Conservation (phyloP, 202 grass and related monocot species). For the Schoenoplectus tabernaemontani region DNA sequence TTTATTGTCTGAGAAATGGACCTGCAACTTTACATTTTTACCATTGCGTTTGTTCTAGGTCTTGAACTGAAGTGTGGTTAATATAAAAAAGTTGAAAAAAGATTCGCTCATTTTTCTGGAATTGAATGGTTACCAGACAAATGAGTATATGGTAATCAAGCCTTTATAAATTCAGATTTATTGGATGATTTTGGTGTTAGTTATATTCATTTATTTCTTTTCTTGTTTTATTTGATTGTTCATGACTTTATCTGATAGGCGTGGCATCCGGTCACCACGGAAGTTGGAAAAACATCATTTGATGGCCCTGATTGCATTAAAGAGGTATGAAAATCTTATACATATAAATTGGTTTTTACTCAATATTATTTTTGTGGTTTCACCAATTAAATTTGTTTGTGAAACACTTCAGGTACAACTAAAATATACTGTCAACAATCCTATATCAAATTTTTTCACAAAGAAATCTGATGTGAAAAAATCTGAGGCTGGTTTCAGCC, state of each 20-base stretch:
- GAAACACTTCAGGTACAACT: conserved; percentile 35
- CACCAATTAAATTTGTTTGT: background rate
- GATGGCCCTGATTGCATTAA: conserved; percentile 76
- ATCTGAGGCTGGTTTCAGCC: conserved; percentile 4
- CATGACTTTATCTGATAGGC: conserved; percentile 30
- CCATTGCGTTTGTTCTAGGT: background rate
- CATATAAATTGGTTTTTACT: background rate
- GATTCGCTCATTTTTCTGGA: background rate
- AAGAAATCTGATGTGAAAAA: too few relatives aligned
- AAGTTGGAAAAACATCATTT: conserved; percentile 81
- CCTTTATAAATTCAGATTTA: background rate
- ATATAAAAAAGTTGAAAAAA: background rate
- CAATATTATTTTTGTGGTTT: background rate
- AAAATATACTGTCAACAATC: conserved; percentile 38
- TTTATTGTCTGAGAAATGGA: background rate
- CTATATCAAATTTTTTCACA: conserved; percentile 65
- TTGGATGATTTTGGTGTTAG: background rate
- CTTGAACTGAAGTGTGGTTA: background rate
- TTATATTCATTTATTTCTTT: background rate
- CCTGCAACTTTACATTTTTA: background rate
- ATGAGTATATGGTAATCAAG: background rate
- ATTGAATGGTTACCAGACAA: background rate
- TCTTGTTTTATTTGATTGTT: background rate
- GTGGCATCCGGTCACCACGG: conserved; percentile 67
- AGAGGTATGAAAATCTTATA: conserved; percentile 38